Base-by-base conservation (phyloP, 805 yeast species). In the Starmerella scarabaei region DNA sequence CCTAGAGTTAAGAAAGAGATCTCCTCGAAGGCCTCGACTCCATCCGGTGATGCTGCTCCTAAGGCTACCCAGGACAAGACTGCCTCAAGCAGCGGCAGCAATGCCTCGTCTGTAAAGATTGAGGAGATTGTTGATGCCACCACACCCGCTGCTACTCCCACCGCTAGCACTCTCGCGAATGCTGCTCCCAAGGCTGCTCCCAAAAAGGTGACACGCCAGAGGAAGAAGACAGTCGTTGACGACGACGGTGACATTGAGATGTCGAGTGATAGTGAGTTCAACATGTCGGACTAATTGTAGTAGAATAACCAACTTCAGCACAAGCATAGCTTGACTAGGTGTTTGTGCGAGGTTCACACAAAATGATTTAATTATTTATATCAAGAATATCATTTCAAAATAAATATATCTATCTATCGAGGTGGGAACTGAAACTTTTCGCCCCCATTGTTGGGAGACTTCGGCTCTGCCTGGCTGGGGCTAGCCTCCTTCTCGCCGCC, bases 361-460 rank as follows among this genome's bases (percentile, higher is more conserved):
- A n/a, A n/a, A n/a, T n/a, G n/a, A n/a, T n/a, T n/a, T n/a, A n/a
- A n/a, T n/a, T n/a, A n/a, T n/a, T n/a, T n/a, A n/a, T n/a, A n/a
- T n/a, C n/a, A n/a, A n/a, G n/a, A n/a, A n/a, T n/a, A n/a, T n/a
- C n/a, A n/a, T n/a, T n/a, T n/a, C 6, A 7, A 14, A 8, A 28
- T 12, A 16, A 15, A 28, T 6, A 14, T 16, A 6, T 11, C 30
- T 28, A 6, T 33, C 21, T 20, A 35, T 3, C 40, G 30, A 12
- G 43, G 50, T 1, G 54, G 54, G 23, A 51, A 51, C 42, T 49
- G 50, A 40, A 49, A 49, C 6, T 35, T 32, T 7, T 32, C 35
- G 5, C 35, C 5, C 11, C 20, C 11, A 5, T 14, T 6, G 7
- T 11, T 14, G n/a, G 30, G n/a, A 9, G 33, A 15, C 20, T 15